These are phyloP conservation scores for Rubroboletus pulcherrimus DNA, from an alignment of 768 basidiomycete genomes.

Conservation along the genomic window DNA sequence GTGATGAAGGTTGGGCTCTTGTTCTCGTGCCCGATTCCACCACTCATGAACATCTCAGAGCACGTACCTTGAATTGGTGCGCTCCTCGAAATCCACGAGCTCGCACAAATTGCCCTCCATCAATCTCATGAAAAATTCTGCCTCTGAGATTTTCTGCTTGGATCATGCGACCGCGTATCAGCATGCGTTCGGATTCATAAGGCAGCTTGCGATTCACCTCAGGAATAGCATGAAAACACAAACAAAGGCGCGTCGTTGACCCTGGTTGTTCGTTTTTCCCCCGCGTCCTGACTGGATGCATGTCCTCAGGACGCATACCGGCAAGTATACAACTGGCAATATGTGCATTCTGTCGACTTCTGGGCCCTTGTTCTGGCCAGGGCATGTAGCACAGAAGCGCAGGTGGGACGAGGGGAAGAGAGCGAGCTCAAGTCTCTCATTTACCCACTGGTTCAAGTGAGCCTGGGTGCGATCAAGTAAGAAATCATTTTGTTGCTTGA, in stretches of 20 bases:
- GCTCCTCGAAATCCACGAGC: slow-evolving; percentile 81
- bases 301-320: slow-evolving; percentile 75
- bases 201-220: slow-evolving; percentile 90
- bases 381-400: slow-evolving; percentile 64
- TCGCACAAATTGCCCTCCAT: slow-evolving; percentile 85
- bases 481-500: slow-evolving; percentile 19
- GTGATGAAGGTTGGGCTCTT: slow-evolving; percentile 67
- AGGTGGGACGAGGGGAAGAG: slow-evolving; percentile 51
- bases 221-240: slow-evolving; percentile 88
- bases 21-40: background rate
- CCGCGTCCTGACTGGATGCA: slow-evolving; percentile 6
- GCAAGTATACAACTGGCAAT: slow-evolving; percentile 99
- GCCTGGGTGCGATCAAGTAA: slow-evolving; percentile 89
- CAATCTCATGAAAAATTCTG: slow-evolving; percentile 97
- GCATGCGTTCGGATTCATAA: slow-evolving; percentile 93
- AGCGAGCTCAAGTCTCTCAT: slow-evolving; percentile 85
- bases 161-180: slow-evolving; percentile 77
- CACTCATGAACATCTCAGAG: slow-evolving; percentile 44
- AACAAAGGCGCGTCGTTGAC: slow-evolving; percentile 55
- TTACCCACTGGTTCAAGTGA: slow-evolving; percentile 93
- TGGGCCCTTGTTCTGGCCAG: slow-evolving; percentile 87
- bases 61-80: slow-evolving; percentile 83
- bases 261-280: background rate
- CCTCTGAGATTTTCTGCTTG: slow-evolving; percentile 84
- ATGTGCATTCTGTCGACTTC: slow-evolving; percentile 92